Conservation (phyloP, 2,329 filamentous ascomycete species). For the Penicillium sp. region DNA sequence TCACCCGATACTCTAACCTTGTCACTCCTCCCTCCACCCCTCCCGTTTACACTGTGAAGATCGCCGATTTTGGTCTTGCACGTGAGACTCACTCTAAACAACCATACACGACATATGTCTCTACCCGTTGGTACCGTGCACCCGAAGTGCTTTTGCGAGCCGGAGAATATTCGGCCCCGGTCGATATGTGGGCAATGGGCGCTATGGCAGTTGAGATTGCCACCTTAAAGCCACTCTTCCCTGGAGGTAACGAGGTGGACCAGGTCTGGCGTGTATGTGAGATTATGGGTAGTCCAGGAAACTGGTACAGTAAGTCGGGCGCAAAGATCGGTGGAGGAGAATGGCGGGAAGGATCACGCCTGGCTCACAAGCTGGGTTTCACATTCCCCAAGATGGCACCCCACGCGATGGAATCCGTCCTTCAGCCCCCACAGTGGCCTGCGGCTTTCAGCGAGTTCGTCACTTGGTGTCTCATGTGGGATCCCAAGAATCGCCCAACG, state of each 20-base stretch:
- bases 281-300: conserved; percentile 97
- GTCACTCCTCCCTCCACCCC: conserved; percentile 95
- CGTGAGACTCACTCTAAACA: conserved; percentile 94
- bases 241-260: conserved; percentile 95
- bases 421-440: conserved; percentile 89
- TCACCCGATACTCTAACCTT: conserved; percentile 86
- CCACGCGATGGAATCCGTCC: conserved; percentile 90
- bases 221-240: conserved; percentile 93
- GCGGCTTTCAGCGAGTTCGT: conserved; percentile 84
- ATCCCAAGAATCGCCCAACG: conserved; percentile 85
- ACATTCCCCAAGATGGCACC: conserved; percentile 99
- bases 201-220: conserved; percentile 99
- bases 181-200: conserved; percentile 97
- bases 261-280: conserved; percentile 99
- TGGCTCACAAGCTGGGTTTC: conserved; percentile 95
- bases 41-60: conserved; percentile 92
- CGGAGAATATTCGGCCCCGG: conserved; percentile 93
- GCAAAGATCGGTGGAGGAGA: conserved; percentile 87
- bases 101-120: conserved; percentile 97
- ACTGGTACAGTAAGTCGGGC: conserved; percentile 94
- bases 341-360: conserved; percentile 88
- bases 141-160: conserved; percentile 91
- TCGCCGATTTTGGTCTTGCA: conserved; percentile 96
- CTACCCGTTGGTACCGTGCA: conserved; percentile 90
- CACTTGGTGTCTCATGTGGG: conserved; percentile 99